These are phyloP conservation scores for Colletotrichum neosansevieriae DNA, from an alignment of 2,329 filamentous ascomycete species.

Conservation along the genomic window DNA sequence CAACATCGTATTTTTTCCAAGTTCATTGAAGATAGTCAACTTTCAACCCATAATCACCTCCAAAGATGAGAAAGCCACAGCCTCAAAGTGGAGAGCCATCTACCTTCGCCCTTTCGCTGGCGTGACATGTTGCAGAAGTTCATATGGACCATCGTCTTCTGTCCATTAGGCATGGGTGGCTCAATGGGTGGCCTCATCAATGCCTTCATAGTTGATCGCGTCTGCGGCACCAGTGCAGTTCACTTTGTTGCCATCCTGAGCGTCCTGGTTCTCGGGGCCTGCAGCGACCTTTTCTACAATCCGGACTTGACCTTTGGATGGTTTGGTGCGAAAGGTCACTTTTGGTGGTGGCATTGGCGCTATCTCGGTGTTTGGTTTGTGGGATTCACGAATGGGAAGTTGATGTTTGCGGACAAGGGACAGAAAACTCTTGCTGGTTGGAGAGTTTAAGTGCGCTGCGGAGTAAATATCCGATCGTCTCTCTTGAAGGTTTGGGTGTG, in stretches of 20 bases:
- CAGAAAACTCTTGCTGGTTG: not conserved
- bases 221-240: not conserved
- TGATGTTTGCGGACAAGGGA: conserved; percentile 6
- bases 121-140: not conserved
- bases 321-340: conserved; percentile 7
- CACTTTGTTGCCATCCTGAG: not conserved
- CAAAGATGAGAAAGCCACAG: not conserved
- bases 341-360: conserved; percentile 21
- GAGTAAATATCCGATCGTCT: too few relatives aligned
- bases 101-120: conserved; percentile 11
- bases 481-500: too few relatives aligned
- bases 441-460: not conserved
- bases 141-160: conserved; percentile 11
- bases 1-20: too few relatives aligned
- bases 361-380: conserved; percentile 1
- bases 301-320: conserved; percentile 7
- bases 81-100: conserved; percentile 5
- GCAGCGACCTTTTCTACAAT: conserved; percentile 3
- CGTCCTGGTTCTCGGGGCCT: not conserved
- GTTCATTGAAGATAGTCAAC: not conserved
- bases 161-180: conserved; percentile 10
- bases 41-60: not conserved
- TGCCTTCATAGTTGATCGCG: conserved; percentile 11
- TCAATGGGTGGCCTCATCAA: conserved; percentile 16
- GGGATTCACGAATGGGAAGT: not conserved